Percentiles rank a stretch among this genome's conserved stretches.
phyloP scores from a whole-genome alignment of 2,329 filamentous ascomycete species.

The Calycina herbarum region DNA sequence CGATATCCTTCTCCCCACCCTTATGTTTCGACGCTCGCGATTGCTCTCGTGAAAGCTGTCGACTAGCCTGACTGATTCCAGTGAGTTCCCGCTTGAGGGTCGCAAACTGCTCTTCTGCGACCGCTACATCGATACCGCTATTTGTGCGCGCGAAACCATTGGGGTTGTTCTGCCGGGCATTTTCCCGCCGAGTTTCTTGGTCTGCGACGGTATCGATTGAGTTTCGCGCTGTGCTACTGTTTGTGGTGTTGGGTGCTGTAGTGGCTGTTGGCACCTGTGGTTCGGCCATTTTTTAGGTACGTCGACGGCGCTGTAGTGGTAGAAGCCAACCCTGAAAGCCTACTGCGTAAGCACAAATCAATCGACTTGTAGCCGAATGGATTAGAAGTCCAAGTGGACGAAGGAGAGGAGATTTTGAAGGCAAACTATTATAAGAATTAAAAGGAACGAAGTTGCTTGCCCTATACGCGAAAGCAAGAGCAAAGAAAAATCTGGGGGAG shows the following conservation, averaged over 20 bases:
- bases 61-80: conserved; percentile 54
- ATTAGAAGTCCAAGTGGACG: not conserved
- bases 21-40: conserved; percentile 33
- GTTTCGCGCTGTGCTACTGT: conserved; percentile 19
- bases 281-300: not conserved
- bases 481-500: not conserved
- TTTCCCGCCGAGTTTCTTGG: conserved; percentile 45
- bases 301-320: not conserved
- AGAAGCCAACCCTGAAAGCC: not conserved
- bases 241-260: conserved; percentile 8
- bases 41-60: conserved; percentile 51
- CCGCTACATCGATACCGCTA: conserved; percentile 56
- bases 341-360: not conserved
- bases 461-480: not conserved
- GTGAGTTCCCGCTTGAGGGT: conserved; percentile 64
- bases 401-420: not conserved
- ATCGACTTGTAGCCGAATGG: not conserved
- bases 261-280: conserved; percentile 13
- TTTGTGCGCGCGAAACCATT: conserved; percentile 45
- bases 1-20: conserved; percentile 50
- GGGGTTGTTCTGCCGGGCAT: conserved; percentile 43
- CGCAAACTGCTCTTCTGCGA: conserved; percentile 70
- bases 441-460: not conserved
- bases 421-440: not conserved
- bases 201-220: conserved; percentile 28